phyloP scores from a whole-genome alignment of 225 moss, liverwort and hornwort genomes.

The Physcomitrellopsis africana region DNA sequence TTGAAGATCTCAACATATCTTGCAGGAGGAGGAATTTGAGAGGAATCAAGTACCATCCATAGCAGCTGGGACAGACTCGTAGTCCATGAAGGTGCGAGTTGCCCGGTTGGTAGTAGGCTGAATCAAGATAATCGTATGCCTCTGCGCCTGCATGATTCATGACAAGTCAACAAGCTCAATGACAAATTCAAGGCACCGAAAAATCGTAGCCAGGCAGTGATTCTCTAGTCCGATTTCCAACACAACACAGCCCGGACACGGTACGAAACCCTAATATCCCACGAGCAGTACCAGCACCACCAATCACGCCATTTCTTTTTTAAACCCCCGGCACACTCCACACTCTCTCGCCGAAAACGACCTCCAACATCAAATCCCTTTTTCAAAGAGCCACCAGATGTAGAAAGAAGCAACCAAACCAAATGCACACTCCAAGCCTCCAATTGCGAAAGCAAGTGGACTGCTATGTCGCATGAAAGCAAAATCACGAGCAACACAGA shows the following conservation, averaged over 20 bases:
- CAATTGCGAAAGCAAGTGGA: no score
- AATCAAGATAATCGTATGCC: conserved; percentile 92
- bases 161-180: neutral
- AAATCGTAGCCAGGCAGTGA: neutral
- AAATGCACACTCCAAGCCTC: no score
- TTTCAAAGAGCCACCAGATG: no score
- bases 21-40: neutral
- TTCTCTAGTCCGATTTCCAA: neutral
- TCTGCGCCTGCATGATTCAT: conserved; percentile 64
- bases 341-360: neutral
- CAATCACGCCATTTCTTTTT: neutral
- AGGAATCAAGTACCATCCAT: conserved; percentile 68
- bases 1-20: no score
- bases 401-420: no score
- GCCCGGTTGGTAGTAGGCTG: conserved; percentile 77
- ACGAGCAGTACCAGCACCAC: neutral
- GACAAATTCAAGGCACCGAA: neutral
- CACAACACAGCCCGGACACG: neutral
- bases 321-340: neutral
- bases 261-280: conserved; percentile 34
- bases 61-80: conserved; percentile 68
- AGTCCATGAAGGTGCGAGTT: conserved; percentile 97
- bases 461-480: no score
- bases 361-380: no score
- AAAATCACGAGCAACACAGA: no score